Evolutionary conservation across 1,284 basidiomycete genomes (phyloP).

Genomic region (Hortiboletus rubellus): DNA sequence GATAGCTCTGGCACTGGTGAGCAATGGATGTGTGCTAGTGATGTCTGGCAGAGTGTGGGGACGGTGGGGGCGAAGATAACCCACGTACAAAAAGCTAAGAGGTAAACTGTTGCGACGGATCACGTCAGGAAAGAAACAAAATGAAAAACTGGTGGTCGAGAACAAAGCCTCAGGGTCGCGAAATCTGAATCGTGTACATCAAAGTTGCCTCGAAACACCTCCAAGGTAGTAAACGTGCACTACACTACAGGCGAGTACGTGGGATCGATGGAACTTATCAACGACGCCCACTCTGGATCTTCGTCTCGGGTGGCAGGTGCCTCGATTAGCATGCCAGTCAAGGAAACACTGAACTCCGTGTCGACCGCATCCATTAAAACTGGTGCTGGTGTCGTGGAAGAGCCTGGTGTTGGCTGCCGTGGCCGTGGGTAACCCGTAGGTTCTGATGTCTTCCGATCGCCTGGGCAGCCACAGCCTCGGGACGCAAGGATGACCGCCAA

Average conservation of each 20-base stretch:
- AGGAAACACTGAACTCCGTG: conserved; percentile 33
- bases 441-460: background rate
- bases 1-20: too few species aligned
- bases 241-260: conserved; percentile 37
- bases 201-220: conserved; percentile 24
- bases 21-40: too few species aligned
- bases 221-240: conserved; percentile 7
- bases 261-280: conserved; percentile 71
- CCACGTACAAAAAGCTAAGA: conserved; percentile 14
- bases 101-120: conserved; percentile 1
- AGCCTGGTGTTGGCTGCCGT: background rate
- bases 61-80: background rate
- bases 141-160: background rate
- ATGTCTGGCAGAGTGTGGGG: background rate
- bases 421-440: background rate
- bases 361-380: conserved; percentile 3
- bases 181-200: background rate
- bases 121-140: conserved; percentile 7
- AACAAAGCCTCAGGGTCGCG: conserved; percentile 2
- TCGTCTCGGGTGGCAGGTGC: conserved; percentile 68
- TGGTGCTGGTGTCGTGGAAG: background rate
- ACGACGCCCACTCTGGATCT: conserved; percentile 63
- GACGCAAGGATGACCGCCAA: conserved; percentile 6
- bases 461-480: background rate
- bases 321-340: conserved; percentile 69